Conservation (phyloP, 1,284 basidiomycete genomes). For the Ustilago esculenta region DNA sequence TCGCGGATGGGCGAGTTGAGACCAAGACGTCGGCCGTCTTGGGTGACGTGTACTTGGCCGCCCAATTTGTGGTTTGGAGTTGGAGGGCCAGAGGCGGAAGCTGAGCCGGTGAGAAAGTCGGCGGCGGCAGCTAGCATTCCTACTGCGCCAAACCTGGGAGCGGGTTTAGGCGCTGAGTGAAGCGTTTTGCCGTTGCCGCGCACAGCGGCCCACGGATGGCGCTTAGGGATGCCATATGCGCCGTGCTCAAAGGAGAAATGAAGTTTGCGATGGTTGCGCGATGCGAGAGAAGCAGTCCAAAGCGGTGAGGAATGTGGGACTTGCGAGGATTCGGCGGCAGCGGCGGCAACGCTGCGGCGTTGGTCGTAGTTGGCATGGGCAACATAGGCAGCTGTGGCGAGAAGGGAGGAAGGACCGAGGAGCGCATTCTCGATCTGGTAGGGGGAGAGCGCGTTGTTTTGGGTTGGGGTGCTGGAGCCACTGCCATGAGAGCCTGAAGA, state of each 20-base stretch:
- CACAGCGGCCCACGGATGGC: conserved; percentile 53
- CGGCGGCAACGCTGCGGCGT: conserved; percentile 10
- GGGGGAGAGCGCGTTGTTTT: conserved; percentile 20
- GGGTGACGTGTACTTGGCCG: conserved; percentile 17
- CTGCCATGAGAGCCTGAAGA: conserved; percentile 25
- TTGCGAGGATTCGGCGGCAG: conserved; percentile 14
- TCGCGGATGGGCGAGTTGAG: conserved; percentile 60
- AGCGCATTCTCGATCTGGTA: conserved; percentile 31
- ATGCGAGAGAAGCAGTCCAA: conserved; percentile 36
- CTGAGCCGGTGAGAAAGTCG: conserved; percentile 51
- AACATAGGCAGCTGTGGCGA: conserved; percentile 20
- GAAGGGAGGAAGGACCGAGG: conserved; percentile 15
- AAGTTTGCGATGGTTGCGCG: conserved; percentile 29
- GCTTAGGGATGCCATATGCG: conserved; percentile 69
- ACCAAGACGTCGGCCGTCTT: conserved; percentile 39
- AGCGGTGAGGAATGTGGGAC: conserved; percentile 16
- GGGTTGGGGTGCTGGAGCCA: conserved; percentile 39
- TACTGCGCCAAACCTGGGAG: conserved; percentile 35
- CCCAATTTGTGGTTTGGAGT: conserved; percentile 30
- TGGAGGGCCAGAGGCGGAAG: conserved; percentile 16
- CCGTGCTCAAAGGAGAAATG: conserved; percentile 62
- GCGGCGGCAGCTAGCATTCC: conserved; percentile 63
- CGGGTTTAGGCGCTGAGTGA: conserved; percentile 22
- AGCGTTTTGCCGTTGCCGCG: conserved; percentile 57
- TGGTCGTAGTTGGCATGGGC: conserved; percentile 13